Evolutionary conservation across 331 rosid species (phyloP), one percentile per base, ranked within the genome.

Genomic region (Rosa hybrid): DNA sequence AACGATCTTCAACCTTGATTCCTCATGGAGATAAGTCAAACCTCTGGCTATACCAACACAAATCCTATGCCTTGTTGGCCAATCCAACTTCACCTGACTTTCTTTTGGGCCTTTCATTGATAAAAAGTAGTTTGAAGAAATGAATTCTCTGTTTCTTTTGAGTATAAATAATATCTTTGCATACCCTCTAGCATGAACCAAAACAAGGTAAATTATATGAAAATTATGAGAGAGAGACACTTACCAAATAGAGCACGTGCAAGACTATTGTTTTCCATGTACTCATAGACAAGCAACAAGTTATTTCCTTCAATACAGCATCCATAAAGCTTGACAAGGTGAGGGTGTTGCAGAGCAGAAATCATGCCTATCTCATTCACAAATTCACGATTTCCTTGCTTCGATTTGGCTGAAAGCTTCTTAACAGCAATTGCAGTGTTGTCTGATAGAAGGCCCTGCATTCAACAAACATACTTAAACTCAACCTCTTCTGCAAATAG

Each of bases 381-480:
- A 50, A 92, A 92, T 34, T 34, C 38, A 34, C 91, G 94, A 77
- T 88, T 90, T 41, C 97, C 97, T 88, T 92, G 94, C 78, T 80
- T 92, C 75, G 94, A 92, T 83, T 90, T 90, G 53, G 92, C 87
- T 49, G 97, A 92, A 68, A 90, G 94, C 39, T 90, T 84, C 64
- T 92, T 92, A 3, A 92, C 91, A 27, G 92, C 97, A 63, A 90
- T 77, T 20, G 38, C 38, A 0, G 83, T 86, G 51, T 89, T 87
- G 63, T 92, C 88, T 0, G 86, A 77, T 27, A 92, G 82, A 78
- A 88, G 10, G 21, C 97, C 97, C 97, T 92, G 80, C 81, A 84
- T 83, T 78, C 74, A 42, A 0, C 8, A 42, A 7, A 42, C 45
- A 42, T 42, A 42, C 1, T 42, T 42, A 42, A 5, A 2, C 3